Evolutionary conservation across 495 filamentous ascomycete species (phyloP), one percentile per base, ranked within the genome.

Genomic region (Neurospora sp.): DNA sequence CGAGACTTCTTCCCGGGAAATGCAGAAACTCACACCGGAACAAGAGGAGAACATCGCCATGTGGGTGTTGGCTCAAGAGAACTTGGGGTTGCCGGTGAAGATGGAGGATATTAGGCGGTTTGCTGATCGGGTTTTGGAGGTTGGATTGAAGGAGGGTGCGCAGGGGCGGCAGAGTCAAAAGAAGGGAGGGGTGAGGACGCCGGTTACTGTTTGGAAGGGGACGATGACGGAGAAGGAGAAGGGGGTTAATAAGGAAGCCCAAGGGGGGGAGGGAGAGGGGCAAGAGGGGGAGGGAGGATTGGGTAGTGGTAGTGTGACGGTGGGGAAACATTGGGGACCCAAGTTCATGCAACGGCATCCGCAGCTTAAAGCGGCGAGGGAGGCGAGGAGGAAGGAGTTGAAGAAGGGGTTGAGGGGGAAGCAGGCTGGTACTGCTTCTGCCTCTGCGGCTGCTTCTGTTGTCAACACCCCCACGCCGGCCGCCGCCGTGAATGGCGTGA

Each of bases 51-150:
- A 65, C 3, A 65, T 65, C 14, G 53, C 53, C 22, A 31, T 65
- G 22, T 65, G 53, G 70, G 40, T 85, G 16, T 75, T 86, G 0
- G 82, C 83, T 9, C 84, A 86, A 59, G 84, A 83, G 2, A 78
- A 84, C 72, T 74, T 85, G 44, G 83, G 82, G 45, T 76, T 86
- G 40, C 83, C 83, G 27, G 76, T 86, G 68, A 61, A 84, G 38
- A 72, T 75, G 14, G 73, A 77, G 16, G 80, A 80, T 65, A 78
- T 82, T 38, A 81, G 84, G 10, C 74, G 77, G 40, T 76, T 83
- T 14, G 72, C 85, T 9, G 83, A 86, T 37, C 37, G 71, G 22
- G 82, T 16, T 10, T 41, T 75, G 22, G 75, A 68, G 5, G 16
- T 73, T 69, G 37, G 16, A 2, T 39, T 14, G 14, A 42, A 35